These are phyloP conservation scores for Senna tora DNA, from an alignment of 306 rosid species.

Conservation along the genomic window DNA sequence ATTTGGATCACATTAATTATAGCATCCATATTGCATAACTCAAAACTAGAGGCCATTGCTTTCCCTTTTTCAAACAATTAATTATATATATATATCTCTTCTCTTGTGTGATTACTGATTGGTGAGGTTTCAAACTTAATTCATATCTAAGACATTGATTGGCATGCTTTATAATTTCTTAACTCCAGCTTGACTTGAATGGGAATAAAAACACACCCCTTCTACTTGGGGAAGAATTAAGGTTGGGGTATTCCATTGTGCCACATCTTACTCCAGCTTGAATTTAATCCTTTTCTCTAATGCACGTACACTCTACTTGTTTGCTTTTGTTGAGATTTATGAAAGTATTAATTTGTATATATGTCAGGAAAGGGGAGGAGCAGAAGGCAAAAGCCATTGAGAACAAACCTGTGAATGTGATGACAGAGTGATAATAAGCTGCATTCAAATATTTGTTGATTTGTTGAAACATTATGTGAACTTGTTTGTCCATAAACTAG, in stretches of 20 bases:
- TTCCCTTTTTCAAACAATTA: background rate
- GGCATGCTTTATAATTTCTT: background rate
- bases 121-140: background rate
- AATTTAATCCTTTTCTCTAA: background rate
- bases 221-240: background rate
- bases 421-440: constrained; percentile 71
- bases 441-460: constrained; percentile 26
- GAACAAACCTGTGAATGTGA: constrained; percentile 87
- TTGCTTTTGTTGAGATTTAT: constrained; percentile 3
- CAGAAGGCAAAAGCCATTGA: constrained; percentile 92
- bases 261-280: too few relatives aligned
- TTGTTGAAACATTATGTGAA: background rate
- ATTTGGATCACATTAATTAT: background rate
- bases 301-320: background rate
- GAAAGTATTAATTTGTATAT: constrained; percentile 21
- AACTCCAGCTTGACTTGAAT: background rate
- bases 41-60: background rate
- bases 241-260: background rate
- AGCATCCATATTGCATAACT: background rate
- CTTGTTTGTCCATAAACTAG: background rate
- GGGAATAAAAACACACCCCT: background rate
- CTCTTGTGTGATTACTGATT: background rate
- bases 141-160: background rate
- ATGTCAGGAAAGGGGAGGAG: constrained; percentile 79
- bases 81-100: background rate